Base-by-base conservation (phyloP, 2,329 filamentous ascomycete genomes). In the Trichothecium roseum region DNA sequence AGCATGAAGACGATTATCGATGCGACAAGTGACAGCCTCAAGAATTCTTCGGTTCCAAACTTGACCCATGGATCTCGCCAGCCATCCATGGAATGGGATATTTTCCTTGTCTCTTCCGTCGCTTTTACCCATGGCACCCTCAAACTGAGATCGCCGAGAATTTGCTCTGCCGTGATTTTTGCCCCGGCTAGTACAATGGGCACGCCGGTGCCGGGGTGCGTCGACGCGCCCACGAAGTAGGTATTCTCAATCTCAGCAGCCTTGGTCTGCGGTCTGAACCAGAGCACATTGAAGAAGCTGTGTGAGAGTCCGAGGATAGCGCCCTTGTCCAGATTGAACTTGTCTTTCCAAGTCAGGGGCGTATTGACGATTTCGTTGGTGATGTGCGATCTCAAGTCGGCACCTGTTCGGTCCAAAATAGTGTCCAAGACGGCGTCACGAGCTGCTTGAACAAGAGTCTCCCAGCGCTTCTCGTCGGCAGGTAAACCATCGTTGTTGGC, bases 221-320 rank as follows among this genome's bases (percentile, higher is more conserved):
- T 82, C 48, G 74, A 81, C 2, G 81, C 81, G 24, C 81, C 81
- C 0, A 85, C 82, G 49, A 86, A 85, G 49, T 84, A 84, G 17
- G 78, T 54, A 3, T 63, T 60, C 10, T 59, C 44, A 14, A 78
- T 58, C 5, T 60, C 63, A 4, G 57, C 46, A 22, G 78, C 62
- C 42, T 63, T 61, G 0, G 75, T 81, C 28, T 64, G 62, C 0
- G 79, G 79, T 2, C 79, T 62, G 61, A 83, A 83, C 24, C 68
- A 68, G 0, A 84, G 64, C 12, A 83, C 78, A 49, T 84, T 83
- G 62, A 83, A 82, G 61, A 87, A 85, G 20, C 69, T 73, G 57
- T 86, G 81, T 14, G 70, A 75, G 1, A 86, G 61, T 0, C 81
- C 82, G 0, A 86, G 66, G 37, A 86, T 87, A 1, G 79, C 78